Conservation (phyloP, 176 grass and related monocot genomes). For the barley (Hordeum vulgare) region DNA sequence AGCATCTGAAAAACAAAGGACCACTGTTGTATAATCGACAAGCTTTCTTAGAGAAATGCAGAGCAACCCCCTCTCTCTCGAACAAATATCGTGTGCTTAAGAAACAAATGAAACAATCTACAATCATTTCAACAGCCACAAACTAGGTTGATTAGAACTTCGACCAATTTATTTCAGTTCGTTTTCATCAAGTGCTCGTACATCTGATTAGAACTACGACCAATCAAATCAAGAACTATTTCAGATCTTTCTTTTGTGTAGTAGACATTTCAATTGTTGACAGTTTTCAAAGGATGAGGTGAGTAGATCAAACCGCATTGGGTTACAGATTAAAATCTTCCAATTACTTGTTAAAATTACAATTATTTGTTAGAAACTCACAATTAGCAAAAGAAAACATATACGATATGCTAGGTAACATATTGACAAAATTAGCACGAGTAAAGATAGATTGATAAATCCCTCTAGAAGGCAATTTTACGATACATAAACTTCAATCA, state of each 20-base stretch:
- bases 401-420: too few species aligned
- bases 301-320: neutral
- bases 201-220: neutral
- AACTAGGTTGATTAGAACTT: neutral
- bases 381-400: neutral
- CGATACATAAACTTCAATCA: neutral
- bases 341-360: neutral
- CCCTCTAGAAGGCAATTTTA: neutral
- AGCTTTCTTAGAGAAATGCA: neutral
- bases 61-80: neutral
- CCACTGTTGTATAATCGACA: neutral
- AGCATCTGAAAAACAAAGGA: neutral
- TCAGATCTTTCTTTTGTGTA: neutral
- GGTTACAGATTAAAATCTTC: neutral
- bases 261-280: neutral
- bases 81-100: neutral
- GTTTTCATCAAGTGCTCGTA: neutral
- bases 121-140: slow-evolving; percentile 1
- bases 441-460: neutral
- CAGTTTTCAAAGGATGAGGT: neutral
- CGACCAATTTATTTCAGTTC: neutral
- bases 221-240: neutral
- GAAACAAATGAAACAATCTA: neutral
- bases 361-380: neutral
- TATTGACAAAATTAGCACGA: neutral